phyloP scores from a whole-genome alignment of 148 eudicot genomes.

The Hydrangea macrophylla region DNA sequence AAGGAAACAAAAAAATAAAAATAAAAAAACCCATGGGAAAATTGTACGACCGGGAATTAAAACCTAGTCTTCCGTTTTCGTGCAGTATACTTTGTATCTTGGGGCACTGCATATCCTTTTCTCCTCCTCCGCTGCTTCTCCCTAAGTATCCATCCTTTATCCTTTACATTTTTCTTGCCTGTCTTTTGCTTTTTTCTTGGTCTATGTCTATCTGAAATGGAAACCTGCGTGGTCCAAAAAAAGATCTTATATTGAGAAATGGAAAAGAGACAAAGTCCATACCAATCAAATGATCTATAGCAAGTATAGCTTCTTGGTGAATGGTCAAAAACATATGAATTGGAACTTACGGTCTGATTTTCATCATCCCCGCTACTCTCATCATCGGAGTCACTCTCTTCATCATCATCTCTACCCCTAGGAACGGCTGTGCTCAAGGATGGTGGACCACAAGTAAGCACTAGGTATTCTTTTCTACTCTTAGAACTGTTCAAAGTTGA shows the following conservation, averaged over 20 bases:
- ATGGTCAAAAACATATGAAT: background rate
- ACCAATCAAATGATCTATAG: background rate
- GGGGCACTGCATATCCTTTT: slow-evolving; percentile 63
- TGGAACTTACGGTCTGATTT: slow-evolving; percentile 43
- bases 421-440: slow-evolving; percentile 62
- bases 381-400: slow-evolving; percentile 52
- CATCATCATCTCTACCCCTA: slow-evolving; percentile 66
- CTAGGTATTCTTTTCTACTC: slow-evolving; percentile 86
- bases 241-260: background rate
- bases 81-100: slow-evolving; percentile 69
- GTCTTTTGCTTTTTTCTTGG: slow-evolving; percentile 70
- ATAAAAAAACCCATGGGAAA: too few relatives aligned
- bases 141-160: slow-evolving; percentile 59
- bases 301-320: background rate
- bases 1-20: too few relatives aligned
- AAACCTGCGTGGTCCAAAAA: slow-evolving; percentile 39
- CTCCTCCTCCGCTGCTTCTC: slow-evolving; percentile 81
- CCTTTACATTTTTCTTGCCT: slow-evolving; percentile 50
- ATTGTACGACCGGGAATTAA: too few relatives aligned
- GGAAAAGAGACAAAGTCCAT: background rate
- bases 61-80: slow-evolving; percentile 83
- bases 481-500: slow-evolving; percentile 58
- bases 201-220: slow-evolving; percentile 70
- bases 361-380: slow-evolving; percentile 69
- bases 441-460: slow-evolving; percentile 89